Conservation (phyloP, 139 green algal species). For the Chlamydomonas applanata region DNA sequence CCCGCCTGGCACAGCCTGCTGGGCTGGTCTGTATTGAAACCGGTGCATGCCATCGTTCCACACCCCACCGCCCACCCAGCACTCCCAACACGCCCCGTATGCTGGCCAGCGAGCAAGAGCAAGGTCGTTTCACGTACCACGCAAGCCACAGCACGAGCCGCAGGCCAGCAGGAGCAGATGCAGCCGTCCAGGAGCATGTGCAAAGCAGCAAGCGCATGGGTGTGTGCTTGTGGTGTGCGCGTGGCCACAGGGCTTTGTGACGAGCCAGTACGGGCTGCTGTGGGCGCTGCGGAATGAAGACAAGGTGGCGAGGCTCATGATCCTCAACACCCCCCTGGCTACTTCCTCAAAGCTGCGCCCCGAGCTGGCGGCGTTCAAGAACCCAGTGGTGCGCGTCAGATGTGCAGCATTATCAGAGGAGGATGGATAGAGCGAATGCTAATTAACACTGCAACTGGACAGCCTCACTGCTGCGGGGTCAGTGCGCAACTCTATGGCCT, state of each 20-base stretch:
- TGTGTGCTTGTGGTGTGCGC: background rate
- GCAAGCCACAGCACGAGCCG: too few species aligned
- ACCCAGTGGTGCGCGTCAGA: constrained; percentile 30
- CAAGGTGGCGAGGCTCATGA: constrained; percentile 50
- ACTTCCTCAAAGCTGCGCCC: constrained; percentile 63
- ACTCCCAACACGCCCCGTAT: too few species aligned
- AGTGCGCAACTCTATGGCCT: too few species aligned
- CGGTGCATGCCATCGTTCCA: too few species aligned
- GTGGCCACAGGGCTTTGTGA: constrained; percentile 62
- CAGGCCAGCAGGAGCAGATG: constrained; percentile 2
- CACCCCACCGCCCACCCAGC: too few species aligned
- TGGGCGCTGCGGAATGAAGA: constrained; percentile 44
- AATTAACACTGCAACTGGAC: constrained; percentile 46
- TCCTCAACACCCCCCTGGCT: constrained; percentile 74
- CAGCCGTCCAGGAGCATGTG: background rate
- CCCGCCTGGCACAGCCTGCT: too few species aligned
- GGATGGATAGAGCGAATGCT: constrained; percentile 31
- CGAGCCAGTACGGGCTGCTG: constrained; percentile 71
- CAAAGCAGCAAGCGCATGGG: background rate
- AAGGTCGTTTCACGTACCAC: too few species aligned
- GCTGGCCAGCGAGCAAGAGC: too few species aligned
- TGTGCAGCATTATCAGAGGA: constrained; percentile 26
- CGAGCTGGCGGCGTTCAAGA: constrained; percentile 77
- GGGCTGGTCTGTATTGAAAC: too few species aligned
- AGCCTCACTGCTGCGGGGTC: too few species aligned